Evolutionary conservation across 2,329 filamentous ascomycete species (phyloP).

Genomic region (Blastomyces percursus): DNA sequence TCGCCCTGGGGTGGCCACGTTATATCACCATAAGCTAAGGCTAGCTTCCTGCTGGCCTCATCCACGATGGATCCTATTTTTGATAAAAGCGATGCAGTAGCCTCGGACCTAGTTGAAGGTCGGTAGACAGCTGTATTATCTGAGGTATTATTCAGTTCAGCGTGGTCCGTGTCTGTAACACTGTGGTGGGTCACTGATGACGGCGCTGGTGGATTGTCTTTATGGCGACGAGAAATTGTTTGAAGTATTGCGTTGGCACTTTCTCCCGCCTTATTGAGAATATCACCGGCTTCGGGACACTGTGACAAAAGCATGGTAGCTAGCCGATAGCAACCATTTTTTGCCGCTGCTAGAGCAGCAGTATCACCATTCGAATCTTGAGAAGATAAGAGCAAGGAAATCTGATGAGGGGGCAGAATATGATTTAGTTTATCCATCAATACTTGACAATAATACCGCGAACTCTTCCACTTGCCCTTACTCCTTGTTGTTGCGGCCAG

Average conservation of each 20-base stretch:
- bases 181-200: conserved; percentile 50
- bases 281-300: conserved; percentile 65
- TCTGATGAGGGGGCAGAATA: conserved; percentile 60
- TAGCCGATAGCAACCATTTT: conserved; percentile 72
- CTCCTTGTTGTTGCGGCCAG: conserved; percentile 79
- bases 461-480: conserved; percentile 76
- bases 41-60: conserved; percentile 61
- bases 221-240: conserved; percentile 55
- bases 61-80: conserved; percentile 59
- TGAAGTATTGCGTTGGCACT: conserved; percentile 78
- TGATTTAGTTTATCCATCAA: conserved; percentile 80
- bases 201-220: conserved; percentile 54
- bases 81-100: conserved; percentile 57
- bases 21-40: conserved; percentile 49
- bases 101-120: conserved; percentile 31
- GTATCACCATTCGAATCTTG: conserved; percentile 86
- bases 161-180: conserved; percentile 23
- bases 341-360: conserved; percentile 73
- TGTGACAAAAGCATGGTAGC: conserved; percentile 58
- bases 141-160: neutral
- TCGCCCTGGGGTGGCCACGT: conserved; percentile 45
- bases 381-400: conserved; percentile 67
- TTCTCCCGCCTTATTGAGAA: conserved; percentile 69
- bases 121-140: neutral
- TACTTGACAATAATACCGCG: conserved; percentile 85